phyloP scores from a whole-genome alignment of 108 stramenopile genomes.

The Skeletonema costatum region DNA sequence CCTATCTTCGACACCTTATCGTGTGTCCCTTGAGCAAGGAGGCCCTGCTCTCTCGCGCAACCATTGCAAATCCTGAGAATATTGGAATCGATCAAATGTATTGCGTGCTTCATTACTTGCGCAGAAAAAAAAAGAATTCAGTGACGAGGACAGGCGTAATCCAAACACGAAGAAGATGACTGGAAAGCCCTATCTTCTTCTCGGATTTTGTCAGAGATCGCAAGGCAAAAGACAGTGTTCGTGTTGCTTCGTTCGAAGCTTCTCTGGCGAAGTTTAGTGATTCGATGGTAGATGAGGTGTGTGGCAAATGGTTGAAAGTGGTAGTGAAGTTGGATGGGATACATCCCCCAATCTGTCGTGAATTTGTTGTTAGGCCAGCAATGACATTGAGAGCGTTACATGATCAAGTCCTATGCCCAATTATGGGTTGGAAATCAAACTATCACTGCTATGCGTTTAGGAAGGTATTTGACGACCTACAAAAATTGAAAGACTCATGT shows the following conservation, averaged over 20 bases:
- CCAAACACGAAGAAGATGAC: background rate
- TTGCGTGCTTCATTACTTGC: too few relatives aligned
- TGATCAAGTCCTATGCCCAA: constrained; percentile 17
- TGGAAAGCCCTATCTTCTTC: background rate
- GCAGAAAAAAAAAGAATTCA: too few relatives aligned
- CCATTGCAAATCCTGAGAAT: too few relatives aligned
- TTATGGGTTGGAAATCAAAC: constrained; percentile 12
- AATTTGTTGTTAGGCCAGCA: constrained; percentile 4
- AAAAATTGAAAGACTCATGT: background rate
- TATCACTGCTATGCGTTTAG: constrained; percentile 23
- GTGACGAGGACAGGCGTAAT: background rate
- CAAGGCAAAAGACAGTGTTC: background rate
- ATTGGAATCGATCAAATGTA: too few relatives aligned
- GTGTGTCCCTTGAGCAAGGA: too few relatives aligned
- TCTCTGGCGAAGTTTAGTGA: background rate
- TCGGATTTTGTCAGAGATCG: background rate
- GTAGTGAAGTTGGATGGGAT: constrained; percentile 8
- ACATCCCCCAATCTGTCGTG: background rate
- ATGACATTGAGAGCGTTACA: constrained; percentile 14
- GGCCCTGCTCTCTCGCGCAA: too few relatives aligned
- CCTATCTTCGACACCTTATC: too few relatives aligned
- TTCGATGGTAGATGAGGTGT: background rate
- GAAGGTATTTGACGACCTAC: background rate
- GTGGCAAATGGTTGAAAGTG: constrained; percentile 9
- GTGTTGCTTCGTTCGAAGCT: background rate